These are phyloP conservation scores for Colletotrichum eleusines DNA, from an alignment of 2,329 filamentous ascomycete species.

Conservation along the genomic window DNA sequence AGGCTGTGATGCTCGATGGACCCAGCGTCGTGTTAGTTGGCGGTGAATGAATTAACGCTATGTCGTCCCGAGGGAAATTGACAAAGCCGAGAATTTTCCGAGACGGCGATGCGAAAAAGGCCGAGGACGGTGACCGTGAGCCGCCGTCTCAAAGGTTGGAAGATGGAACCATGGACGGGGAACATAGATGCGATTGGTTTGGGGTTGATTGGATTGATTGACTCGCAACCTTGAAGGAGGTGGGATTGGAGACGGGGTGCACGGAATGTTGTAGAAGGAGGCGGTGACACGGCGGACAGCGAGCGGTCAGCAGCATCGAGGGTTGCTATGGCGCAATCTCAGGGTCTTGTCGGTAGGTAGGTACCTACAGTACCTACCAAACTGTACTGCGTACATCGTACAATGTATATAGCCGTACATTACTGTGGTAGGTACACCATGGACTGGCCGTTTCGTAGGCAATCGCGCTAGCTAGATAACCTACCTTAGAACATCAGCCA, in stretches of 20 bases:
- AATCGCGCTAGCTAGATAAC: constrained; percentile 21
- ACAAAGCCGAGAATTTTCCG: constrained; percentile 1
- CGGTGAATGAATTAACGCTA: background rate
- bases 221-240: constrained; percentile 15
- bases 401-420: too few species aligned
- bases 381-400: too few species aligned
- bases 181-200: background rate
- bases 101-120: background rate
- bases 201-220: constrained; percentile 1
- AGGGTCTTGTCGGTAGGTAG: constrained; percentile 27
- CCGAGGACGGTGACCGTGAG: background rate
- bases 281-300: background rate
- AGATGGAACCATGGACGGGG: background rate
- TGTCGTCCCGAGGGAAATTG: background rate
- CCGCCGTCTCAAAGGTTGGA: background rate
- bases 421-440: background rate
- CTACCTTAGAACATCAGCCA: constrained; percentile 13
- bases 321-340: constrained; percentile 32
- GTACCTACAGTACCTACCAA: too few species aligned
- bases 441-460: constrained; percentile 34
- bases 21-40: background rate
- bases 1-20: constrained; percentile 2
- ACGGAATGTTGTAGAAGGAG: background rate
- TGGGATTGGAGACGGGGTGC: constrained; percentile 13
- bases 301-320: background rate